These are phyloP conservation scores for Sporothrix pallida DNA, from an alignment of 2,329 filamentous ascomycete genomes.

Conservation along the genomic window DNA sequence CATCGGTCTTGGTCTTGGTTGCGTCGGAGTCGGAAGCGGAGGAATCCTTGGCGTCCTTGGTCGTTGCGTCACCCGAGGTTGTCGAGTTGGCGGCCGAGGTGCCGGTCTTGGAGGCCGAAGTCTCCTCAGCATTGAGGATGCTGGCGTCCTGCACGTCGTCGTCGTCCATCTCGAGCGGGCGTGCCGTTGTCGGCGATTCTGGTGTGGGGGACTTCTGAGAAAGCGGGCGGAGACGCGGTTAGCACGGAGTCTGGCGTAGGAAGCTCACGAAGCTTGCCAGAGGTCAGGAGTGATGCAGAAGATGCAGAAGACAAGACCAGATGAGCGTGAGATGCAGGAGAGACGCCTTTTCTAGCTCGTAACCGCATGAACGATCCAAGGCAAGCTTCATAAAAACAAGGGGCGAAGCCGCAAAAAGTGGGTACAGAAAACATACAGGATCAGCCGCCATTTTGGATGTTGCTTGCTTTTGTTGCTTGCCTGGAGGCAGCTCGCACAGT, in stretches of 20 bases:
- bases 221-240: slow-evolving; percentile 28
- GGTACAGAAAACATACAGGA: slow-evolving; percentile 34
- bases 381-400: slow-evolving; percentile 23
- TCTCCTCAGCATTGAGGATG: slow-evolving; percentile 50
- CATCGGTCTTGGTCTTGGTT: slow-evolving; percentile 38
- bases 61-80: slow-evolving; percentile 45
- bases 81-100: slow-evolving; percentile 38
- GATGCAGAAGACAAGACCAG: neutral
- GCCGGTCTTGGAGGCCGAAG: slow-evolving; percentile 44
- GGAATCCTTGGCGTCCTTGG: no score
- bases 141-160: slow-evolving; percentile 70
- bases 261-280: slow-evolving; percentile 15
- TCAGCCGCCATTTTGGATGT: slow-evolving; percentile 32
- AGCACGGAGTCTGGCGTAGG: neutral
- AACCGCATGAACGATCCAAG: neutral
- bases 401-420: slow-evolving; percentile 27
- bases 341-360: slow-evolving; percentile 8
- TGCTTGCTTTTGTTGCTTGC: neutral
- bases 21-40: slow-evolving; percentile 34
- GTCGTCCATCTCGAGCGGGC: slow-evolving; percentile 71
- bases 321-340: neutral
- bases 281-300: neutral
- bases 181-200: slow-evolving; percentile 70
- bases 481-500: neutral
- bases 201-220: slow-evolving; percentile 52